Percentiles rank a stretch among this genome's conserved stretches.
Conservation (phyloP, 495 filamentous ascomycete species). For the Tuber brumale region DNA sequence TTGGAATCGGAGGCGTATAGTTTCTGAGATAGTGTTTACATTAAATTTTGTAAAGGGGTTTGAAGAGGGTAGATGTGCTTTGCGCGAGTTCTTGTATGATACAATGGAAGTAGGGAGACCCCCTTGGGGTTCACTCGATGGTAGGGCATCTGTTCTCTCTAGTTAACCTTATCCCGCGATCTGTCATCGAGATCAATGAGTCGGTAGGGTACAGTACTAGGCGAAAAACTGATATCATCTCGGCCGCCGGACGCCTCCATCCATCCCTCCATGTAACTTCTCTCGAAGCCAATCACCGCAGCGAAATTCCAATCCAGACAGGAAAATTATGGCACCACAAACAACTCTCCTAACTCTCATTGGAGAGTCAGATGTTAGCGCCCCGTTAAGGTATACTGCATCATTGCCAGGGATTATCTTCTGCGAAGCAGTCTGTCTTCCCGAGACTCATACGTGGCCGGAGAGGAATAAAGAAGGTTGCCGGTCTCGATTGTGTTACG, state of each 20-base stretch:
- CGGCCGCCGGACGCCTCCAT: background rate
- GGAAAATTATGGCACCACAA: background rate
- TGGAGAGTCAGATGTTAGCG: background rate
- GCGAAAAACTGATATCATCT: background rate
- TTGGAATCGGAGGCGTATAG: background rate
- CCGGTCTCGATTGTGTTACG: background rate
- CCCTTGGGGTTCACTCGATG: background rate
- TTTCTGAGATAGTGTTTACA: background rate
- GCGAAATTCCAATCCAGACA: background rate
- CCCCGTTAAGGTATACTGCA: background rate
- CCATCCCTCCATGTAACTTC: background rate
- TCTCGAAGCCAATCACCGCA: background rate
- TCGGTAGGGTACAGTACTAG: background rate
- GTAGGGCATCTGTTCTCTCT: background rate
- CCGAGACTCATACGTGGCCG: no score
- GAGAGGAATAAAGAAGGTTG: background rate
- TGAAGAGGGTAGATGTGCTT: background rate
- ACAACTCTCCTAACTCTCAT: background rate
- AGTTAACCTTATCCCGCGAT: background rate
- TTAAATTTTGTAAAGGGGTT: background rate
- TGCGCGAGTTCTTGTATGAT: background rate
- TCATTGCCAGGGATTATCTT: background rate
- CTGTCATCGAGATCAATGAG: background rate
- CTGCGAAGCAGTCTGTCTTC: background rate
- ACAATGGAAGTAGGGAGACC: background rate